Conservation (phyloP, 805 yeast genomes). For the Wickerhamiella sergipiensis region DNA sequence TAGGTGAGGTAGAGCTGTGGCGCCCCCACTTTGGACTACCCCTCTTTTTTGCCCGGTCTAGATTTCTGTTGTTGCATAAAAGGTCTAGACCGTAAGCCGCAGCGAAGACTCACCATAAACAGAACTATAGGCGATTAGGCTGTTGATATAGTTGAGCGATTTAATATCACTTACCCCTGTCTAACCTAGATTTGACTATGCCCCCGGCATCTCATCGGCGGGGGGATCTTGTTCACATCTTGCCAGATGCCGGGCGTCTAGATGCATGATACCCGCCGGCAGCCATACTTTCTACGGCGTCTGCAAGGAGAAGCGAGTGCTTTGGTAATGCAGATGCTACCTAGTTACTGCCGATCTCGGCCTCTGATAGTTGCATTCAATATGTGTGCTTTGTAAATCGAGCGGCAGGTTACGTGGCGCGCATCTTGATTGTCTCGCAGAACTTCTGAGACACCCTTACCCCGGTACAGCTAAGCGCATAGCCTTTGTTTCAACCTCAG, state of each 20-base stretch:
- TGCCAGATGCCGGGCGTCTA: neutral
- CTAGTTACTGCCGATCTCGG: neutral
- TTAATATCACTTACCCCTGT: no score
- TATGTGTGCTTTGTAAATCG: neutral
- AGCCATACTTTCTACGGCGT: no score
- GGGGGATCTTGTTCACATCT: no score
- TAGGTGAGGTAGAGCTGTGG: no score
- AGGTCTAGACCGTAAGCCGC: no score
- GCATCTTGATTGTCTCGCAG: neutral
- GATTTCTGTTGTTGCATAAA: neutral
- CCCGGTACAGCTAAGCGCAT: neutral
- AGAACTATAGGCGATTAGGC: no score
- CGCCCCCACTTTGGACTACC: neutral
- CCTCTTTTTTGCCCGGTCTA: neutral
- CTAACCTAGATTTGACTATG: no score
- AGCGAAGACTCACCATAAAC: no score
- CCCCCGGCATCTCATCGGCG: no score
- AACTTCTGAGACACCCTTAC: neutral
- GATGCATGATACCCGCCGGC: no score
- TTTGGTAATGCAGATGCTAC: neutral
- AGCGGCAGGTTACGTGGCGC: neutral
- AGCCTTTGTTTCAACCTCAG: neutral
- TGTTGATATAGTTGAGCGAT: no score
- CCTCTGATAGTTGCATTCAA: neutral
- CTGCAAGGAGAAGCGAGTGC: neutral